A percentile compares a stretch with the other conserved stretches of the same genome.
phyloP scores from a whole-genome alignment of 805 yeast genomes.

The Starmerella apicola region DNA sequence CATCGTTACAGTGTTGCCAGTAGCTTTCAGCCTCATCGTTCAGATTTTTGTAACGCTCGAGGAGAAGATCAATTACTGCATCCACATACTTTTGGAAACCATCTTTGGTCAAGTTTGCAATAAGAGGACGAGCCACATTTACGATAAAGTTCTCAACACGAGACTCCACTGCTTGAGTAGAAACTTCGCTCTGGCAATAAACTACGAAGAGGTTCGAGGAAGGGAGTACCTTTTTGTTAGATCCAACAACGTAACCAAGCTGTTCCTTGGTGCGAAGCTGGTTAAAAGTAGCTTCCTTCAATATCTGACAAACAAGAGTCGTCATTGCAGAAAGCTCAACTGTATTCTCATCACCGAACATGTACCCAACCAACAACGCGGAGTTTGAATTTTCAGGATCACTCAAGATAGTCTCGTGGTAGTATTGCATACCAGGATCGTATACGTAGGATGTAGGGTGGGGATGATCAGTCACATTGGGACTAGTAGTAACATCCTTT shows the following conservation, averaged over 20 bases:
- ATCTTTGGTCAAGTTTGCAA: constrained; percentile 43
- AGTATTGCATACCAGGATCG: constrained; percentile 21
- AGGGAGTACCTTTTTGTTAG: constrained; percentile 56
- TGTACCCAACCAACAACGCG: constrained; percentile 66
- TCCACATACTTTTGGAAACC: constrained; percentile 59
- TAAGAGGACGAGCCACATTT: constrained; percentile 31
- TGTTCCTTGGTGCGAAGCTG: constrained; percentile 88
- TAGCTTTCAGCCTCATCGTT: constrained; percentile 59
- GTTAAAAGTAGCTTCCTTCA: constrained; percentile 80
- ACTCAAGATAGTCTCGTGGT: constrained; percentile 28
- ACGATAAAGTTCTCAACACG: constrained; percentile 60
- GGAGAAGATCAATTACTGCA: constrained; percentile 52
- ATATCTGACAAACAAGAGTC: constrained; percentile 57
- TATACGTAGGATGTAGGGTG: constrained; percentile 26
- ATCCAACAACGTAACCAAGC: constrained; percentile 85
- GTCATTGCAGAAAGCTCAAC: constrained; percentile 35
- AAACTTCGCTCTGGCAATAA: constrained; percentile 71
- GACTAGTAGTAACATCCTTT: neutral
- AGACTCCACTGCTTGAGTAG: constrained; percentile 58
- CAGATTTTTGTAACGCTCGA: constrained; percentile 64
- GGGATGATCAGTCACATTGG: constrained; percentile 5
- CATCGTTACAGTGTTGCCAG: constrained; percentile 57
- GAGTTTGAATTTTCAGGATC: constrained; percentile 71
- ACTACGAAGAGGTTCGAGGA: constrained; percentile 62
- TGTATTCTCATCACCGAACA: constrained; percentile 44